Evolutionary conservation across 805 yeast species (phyloP).

Genomic region (Nakazawaea molendinolei): DNA sequence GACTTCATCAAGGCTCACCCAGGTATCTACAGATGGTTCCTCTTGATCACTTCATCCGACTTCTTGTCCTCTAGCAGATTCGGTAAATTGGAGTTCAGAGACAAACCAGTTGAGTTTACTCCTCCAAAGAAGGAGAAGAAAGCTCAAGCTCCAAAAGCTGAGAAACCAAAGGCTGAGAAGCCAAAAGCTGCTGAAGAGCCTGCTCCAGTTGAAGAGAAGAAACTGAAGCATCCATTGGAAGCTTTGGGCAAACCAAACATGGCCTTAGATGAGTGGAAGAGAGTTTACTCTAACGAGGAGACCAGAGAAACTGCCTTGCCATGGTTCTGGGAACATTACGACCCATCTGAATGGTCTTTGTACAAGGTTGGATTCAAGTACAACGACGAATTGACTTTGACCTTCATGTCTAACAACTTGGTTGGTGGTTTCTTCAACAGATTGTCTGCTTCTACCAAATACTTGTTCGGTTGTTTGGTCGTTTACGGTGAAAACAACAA

Average conservation of each 20-base stretch:
- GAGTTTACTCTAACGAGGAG: slow-evolving; percentile 85
- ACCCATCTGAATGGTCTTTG: slow-evolving; percentile 80
- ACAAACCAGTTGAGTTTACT: slow-evolving; percentile 57
- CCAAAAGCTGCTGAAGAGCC: slow-evolving; percentile 7
- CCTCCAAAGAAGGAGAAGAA: slow-evolving; percentile 46
- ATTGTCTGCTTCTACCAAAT: slow-evolving; percentile 75
- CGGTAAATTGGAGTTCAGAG: slow-evolving; percentile 50
- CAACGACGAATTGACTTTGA: slow-evolving; percentile 84
- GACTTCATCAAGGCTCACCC: slow-evolving; percentile 47
- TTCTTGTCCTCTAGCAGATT: slow-evolving; percentile 39
- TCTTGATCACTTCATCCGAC: slow-evolving; percentile 20
- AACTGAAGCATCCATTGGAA: slow-evolving; percentile 81
- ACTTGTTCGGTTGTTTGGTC: slow-evolving; percentile 77
- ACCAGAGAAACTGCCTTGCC: slow-evolving; percentile 83
- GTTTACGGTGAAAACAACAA: slow-evolving; percentile 92
- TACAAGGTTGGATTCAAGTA: slow-evolving; percentile 88
- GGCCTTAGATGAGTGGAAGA: slow-evolving; percentile 79
- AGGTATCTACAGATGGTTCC: slow-evolving; percentile 45
- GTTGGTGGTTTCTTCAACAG: slow-evolving; percentile 91
- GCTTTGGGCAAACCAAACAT: slow-evolving; percentile 57
- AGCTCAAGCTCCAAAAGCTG: slow-evolving; percentile 17
- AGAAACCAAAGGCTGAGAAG: slow-evolving; percentile 23
- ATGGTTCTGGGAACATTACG: slow-evolving; percentile 89
- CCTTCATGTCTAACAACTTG: slow-evolving; percentile 90
- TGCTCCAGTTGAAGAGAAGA: slow-evolving; percentile 29